Conservation (phyloP, 305 asterid species). For the Fraxinus latifolia region DNA sequence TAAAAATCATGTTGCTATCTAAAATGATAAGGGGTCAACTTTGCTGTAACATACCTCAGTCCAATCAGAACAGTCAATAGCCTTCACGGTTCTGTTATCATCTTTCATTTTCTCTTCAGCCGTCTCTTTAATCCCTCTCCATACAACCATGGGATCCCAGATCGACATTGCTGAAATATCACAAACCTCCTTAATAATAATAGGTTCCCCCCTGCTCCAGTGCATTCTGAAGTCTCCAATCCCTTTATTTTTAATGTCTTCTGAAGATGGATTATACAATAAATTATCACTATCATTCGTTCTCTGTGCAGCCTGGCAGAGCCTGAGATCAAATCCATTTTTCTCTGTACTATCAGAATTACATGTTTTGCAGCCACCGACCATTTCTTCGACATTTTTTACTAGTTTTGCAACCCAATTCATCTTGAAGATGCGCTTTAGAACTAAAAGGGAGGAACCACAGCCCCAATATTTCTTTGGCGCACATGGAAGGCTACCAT, state of each 20-base stretch:
- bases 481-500: conserved; percentile 81
- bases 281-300: conserved; percentile 51
- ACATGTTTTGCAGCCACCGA: conserved; percentile 62
- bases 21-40: conserved; percentile 18
- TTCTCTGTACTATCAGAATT: conserved; percentile 41
- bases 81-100: conserved; percentile 66
- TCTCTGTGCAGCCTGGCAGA: conserved; percentile 57
- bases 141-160: conserved; percentile 85
- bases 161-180: conserved; percentile 59
- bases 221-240: conserved; percentile 69
- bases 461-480: conserved; percentile 79
- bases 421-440: conserved; percentile 93
- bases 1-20: conserved; percentile 17
- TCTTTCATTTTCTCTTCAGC: conserved; percentile 73
- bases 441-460: conserved; percentile 56
- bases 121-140: conserved; percentile 79
- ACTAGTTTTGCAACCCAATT: conserved; percentile 94
- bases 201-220: conserved; percentile 84
- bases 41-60: conserved; percentile 56
- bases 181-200: conserved; percentile 68
- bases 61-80: conserved; percentile 60
- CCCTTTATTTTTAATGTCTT: conserved; percentile 68
- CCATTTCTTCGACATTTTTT: conserved; percentile 96
- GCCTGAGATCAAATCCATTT: conserved; percentile 42
- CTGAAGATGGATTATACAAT: conserved; percentile 67